Conservation (phyloP, 352 stramenopile genomes). For the Phytophthora syringae region DNA sequence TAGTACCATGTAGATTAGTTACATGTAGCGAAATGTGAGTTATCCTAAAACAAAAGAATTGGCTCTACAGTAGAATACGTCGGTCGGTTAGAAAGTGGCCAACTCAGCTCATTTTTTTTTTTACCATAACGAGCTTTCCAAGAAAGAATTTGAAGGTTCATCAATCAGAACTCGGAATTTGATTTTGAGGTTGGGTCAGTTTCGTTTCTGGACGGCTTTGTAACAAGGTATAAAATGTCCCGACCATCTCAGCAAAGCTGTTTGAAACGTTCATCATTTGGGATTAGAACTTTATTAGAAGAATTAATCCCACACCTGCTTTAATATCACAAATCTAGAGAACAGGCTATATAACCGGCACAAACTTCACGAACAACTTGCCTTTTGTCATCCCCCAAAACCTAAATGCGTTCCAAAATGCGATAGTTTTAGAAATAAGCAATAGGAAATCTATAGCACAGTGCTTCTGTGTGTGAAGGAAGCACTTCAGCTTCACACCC, state of each 20-base stretch:
- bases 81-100: no score
- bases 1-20: conserved; percentile 21
- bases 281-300: conserved; percentile 84
- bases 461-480: no score
- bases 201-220: conserved; percentile 73
- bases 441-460: no score
- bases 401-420: not conserved
- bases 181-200: conserved; percentile 57
- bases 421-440: not conserved
- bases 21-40: conserved; percentile 1
- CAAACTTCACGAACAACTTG: not conserved
- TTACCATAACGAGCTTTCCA: no score
- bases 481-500: no score
- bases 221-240: conserved; percentile 85
- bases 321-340: conserved; percentile 6
- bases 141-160: no score
- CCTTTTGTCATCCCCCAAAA: not conserved
- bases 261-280: conserved; percentile 88
- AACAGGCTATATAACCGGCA: not conserved
- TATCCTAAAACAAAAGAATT: conserved; percentile 1
- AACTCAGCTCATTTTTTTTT: no score
- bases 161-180: not conserved
- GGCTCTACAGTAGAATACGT: no score
- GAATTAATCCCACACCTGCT: conserved; percentile 82
- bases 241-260: conserved; percentile 76